Conservation (phyloP, 306 rosid genomes). For the Alnus rubra region DNA sequence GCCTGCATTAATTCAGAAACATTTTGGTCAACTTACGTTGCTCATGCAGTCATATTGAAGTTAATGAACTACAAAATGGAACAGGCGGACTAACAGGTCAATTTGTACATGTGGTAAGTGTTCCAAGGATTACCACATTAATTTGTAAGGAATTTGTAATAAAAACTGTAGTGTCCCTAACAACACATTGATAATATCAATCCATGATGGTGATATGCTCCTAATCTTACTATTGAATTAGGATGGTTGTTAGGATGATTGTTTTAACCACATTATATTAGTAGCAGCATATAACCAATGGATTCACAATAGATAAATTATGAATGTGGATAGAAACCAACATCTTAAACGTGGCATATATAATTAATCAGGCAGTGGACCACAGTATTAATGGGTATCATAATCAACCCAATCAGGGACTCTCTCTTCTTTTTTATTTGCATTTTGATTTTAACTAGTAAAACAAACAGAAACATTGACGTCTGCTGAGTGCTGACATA, state of each 20-base stretch:
- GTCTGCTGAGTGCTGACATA: background rate
- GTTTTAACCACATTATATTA: background rate
- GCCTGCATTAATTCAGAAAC: constrained; percentile 57
- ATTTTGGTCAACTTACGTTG: background rate
- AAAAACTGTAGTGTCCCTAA: no score
- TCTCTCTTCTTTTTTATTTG: background rate
- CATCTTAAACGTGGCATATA: background rate
- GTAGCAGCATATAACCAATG: background rate
- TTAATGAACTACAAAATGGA: no score
- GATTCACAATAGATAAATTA: background rate
- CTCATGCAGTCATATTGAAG: no score
- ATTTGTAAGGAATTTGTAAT: no score
- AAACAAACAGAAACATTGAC: constrained; percentile 5
- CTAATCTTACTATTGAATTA: background rate
- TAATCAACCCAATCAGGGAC: background rate
- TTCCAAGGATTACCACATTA: no score
- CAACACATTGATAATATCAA: background rate
- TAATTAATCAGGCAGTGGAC: background rate
- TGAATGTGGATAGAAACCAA: background rate
- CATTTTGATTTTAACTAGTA: background rate
- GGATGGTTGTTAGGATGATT: background rate
- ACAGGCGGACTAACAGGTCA: no score
- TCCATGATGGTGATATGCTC: background rate
- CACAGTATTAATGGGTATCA: background rate
- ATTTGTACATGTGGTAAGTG: no score